phyloP scores from a whole-genome alignment of 331 rosid genomes.

The Cydonia oblonga region DNA sequence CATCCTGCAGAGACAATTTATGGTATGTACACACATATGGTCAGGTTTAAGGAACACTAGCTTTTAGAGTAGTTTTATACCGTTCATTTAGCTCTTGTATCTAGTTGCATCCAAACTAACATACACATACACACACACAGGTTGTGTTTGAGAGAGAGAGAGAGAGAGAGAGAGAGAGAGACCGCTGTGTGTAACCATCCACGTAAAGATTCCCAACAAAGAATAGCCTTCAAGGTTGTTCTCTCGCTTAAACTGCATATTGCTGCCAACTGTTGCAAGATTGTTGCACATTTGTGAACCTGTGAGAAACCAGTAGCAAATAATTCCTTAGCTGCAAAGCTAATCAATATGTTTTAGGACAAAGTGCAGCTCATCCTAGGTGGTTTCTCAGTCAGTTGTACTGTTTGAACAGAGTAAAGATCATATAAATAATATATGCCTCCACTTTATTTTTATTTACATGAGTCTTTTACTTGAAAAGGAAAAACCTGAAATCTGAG shows the following conservation, averaged over 20 bases:
- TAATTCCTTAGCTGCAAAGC: constrained; percentile 1
- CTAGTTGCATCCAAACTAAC: background rate
- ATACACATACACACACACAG: background rate
- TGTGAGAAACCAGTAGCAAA: constrained; percentile 18
- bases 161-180: constrained; percentile 25
- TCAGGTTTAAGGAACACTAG: background rate
- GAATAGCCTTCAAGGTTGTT: constrained; percentile 58
- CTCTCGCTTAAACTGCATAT: constrained; percentile 76
- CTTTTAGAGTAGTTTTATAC: background rate
- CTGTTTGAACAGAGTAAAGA: background rate
- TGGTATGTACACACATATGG: background rate
- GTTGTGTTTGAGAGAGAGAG: constrained; percentile 17
- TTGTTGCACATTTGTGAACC: constrained; percentile 98
- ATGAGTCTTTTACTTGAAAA: background rate
- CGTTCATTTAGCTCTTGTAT: background rate
- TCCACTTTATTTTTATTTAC: background rate
- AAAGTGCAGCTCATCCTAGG: background rate
- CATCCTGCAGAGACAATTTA: background rate
- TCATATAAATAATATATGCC: background rate
- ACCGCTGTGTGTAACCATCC: constrained; percentile 91
- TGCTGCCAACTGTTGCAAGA: constrained; percentile 90
- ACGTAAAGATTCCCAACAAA: constrained; percentile 75
- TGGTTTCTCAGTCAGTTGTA: background rate
- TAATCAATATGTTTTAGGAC: background rate
- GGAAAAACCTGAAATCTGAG: background rate